Evolutionary conservation across 192 early-diverging fungal species (phyloP), one percentile per base, ranked within the genome.

Genomic region (Coemansia sp.): DNA sequence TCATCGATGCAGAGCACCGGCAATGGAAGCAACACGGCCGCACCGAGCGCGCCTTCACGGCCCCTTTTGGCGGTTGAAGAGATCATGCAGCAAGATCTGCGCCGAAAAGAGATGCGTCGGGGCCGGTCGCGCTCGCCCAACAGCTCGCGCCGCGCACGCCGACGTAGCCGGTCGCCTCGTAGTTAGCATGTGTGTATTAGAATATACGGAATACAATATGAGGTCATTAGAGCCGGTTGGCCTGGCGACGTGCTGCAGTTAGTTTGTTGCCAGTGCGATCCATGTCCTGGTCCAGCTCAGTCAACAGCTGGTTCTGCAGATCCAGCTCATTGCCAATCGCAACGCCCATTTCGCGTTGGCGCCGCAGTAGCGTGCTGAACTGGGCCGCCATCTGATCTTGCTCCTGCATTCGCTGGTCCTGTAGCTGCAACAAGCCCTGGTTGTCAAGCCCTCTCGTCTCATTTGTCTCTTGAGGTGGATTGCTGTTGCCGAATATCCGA

Each of bases 291-390:
- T 90, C 90, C 8, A 98, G 58, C 49, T 96, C 92, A 25, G 84
- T 84, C 58, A 98, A 62, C 55, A 97, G 42, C 59, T 87, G 82
- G 75, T 90, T 98, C 58, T 98, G 95, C 58, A 84, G 67, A 44
- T 97, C 94, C 27, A 98, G 76, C 68, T 98, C 95, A 15, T 92
- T 64, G 17, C 87, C 85, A 49, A 98, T 97, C 12, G 87, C 82
- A 46, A 84, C 41, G 12, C 94, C 93, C 69, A 98, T 82, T 55
- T 94, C 83, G 55, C 84, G 83, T 63, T 98, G 95, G 36, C 93
- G 79, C 35, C 77, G 72, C 49, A 98, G 56, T 21, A 94, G 85
- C 14, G 79, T 54, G 22, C 82, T 83, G 28, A 98, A 83, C n/a
- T 85, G 79, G 7, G 85, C 81, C 4, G 93, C 83, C 49, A 83